Evolutionary conservation across 805 yeast genomes (phyloP).

Genomic region (Metschnikowia shivogae): DNA sequence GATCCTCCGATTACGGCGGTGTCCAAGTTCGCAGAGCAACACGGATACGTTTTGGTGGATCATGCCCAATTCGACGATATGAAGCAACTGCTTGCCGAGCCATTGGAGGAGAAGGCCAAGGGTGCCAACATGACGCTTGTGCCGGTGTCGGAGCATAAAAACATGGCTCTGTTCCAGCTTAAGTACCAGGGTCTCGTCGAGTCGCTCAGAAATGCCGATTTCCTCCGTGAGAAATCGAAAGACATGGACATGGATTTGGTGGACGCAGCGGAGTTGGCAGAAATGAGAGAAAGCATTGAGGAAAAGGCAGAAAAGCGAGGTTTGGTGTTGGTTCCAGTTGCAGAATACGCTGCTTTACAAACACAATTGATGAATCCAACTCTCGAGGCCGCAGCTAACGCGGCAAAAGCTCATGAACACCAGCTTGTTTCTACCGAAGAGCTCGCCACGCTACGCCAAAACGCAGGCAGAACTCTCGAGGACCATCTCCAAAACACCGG

Average conservation of each 20-base stretch:
- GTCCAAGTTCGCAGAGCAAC: constrained; percentile 7
- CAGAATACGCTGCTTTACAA: constrained; percentile 11
- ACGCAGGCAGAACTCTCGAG: constrained; percentile 13
- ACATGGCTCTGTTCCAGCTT: background rate
- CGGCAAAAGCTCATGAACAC: constrained; percentile 9
- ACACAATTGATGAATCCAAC: constrained; percentile 10
- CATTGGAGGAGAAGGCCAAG: constrained; percentile 10
- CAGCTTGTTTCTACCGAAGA: constrained; percentile 4
- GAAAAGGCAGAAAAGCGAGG: constrained; percentile 19
- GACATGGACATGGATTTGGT: constrained; percentile 8
- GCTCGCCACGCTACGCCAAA: constrained; percentile 7
- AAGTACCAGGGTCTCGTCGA: constrained; percentile 2
- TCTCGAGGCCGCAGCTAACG: constrained; percentile 4
- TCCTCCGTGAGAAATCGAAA: constrained; percentile 6
- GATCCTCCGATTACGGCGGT: constrained; percentile 8
- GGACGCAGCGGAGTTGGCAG: constrained; percentile 10
- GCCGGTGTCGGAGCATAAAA: constrained; percentile 7
- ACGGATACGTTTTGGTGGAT: constrained; percentile 5
- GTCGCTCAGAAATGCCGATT: constrained; percentile 3
- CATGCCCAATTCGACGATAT: constrained; percentile 7
- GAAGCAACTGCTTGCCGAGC: constrained; percentile 6
- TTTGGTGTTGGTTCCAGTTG: constrained; percentile 13
- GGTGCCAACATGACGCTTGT: constrained; percentile 8
- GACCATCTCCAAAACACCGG: constrained; percentile 13
- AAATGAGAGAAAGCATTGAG: constrained; percentile 12